Evolutionary conservation across 2,329 filamentous ascomycete species (phyloP).

Genomic region (Alternaria arborescens): DNA sequence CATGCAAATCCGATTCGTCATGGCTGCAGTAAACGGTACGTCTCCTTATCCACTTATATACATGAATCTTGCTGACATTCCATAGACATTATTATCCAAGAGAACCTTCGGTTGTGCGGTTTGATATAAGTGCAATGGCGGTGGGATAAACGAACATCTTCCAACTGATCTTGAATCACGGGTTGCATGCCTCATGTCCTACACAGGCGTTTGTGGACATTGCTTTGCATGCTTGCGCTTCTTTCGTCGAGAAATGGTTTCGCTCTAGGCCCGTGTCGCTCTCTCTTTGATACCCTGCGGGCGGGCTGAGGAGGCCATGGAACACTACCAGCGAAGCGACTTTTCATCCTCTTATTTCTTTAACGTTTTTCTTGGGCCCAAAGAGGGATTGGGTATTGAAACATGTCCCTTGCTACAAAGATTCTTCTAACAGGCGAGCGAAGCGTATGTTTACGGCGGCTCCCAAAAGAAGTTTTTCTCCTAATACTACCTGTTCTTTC

Average conservation of each 20-base stretch:
- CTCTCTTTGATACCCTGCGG: constrained; percentile 49
- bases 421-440: constrained; percentile 4
- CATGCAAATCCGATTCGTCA: constrained; percentile 98
- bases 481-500: constrained; percentile 25
- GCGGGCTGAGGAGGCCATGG: constrained; percentile 29
- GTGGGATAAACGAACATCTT: constrained; percentile 38
- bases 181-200: constrained; percentile 50
- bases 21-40: constrained; percentile 98
- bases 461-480: constrained; percentile 27
- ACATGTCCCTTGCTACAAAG: constrained; percentile 12
- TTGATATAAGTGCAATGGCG: constrained; percentile 74
- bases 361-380: constrained; percentile 12
- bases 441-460: constrained; percentile 11
- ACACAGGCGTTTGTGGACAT: constrained; percentile 50
- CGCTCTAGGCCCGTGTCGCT: constrained; percentile 40
- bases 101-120: constrained; percentile 96
- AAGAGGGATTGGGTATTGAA: constrained; percentile 23
- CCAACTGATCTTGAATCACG: constrained; percentile 44
- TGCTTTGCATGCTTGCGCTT: constrained; percentile 30
- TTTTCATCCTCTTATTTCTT: constrained; percentile 22
- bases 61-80: constrained; percentile 53
- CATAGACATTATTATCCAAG: constrained; percentile 98
- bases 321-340: constrained; percentile 33
- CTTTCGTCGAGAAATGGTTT: constrained; percentile 41
- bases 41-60: background rate